Conservation (phyloP, 768 basidiomycete species). For the Hygrocybe punicea region DNA sequence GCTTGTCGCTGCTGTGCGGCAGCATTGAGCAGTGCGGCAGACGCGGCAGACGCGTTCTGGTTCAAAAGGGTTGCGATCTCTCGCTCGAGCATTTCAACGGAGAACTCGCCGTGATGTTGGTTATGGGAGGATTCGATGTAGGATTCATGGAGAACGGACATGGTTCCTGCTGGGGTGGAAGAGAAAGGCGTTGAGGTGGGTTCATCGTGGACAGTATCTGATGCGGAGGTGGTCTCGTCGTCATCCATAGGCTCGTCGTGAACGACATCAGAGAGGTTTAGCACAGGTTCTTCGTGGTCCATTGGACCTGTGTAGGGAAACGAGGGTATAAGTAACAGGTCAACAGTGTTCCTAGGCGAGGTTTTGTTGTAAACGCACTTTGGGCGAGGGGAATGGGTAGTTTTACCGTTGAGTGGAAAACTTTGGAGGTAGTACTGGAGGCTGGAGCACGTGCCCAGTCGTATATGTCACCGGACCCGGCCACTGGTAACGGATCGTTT, state of each 20-base stretch:
- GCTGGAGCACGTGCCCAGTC: too few relatives aligned
- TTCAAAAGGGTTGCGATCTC: constrained; percentile 73
- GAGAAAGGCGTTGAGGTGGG: constrained; percentile 15
- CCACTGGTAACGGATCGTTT: constrained; percentile 8
- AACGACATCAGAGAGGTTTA: constrained; percentile 80
- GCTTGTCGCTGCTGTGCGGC: constrained; percentile 67
- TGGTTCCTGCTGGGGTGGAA: constrained; percentile 30
- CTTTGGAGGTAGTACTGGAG: too few relatives aligned
- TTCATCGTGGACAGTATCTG: constrained; percentile 32
- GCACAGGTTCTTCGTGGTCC: constrained; percentile 60
- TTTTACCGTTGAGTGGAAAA: too few relatives aligned
- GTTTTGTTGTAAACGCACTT: too few relatives aligned
- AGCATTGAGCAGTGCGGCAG: constrained; percentile 59
- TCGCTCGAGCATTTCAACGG: constrained; percentile 72
- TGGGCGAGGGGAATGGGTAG: too few relatives aligned
- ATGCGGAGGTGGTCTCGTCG: constrained; percentile 39
- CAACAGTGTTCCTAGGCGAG: not conserved
- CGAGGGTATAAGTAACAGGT: not conserved
- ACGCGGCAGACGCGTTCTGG: constrained; percentile 70
- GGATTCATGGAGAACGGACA: constrained; percentile 39
- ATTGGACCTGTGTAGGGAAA: constrained; percentile 23
- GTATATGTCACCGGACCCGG: too few relatives aligned
- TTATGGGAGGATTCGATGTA: constrained; percentile 38
- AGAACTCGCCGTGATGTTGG: constrained; percentile 46
- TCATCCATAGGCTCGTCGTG: constrained; percentile 73